A percentile compares a stretch with the other conserved stretches of the same genome.
Evolutionary conservation across 352 stramenopile species (phyloP).

Genomic region (Pythium brachiatum): DNA sequence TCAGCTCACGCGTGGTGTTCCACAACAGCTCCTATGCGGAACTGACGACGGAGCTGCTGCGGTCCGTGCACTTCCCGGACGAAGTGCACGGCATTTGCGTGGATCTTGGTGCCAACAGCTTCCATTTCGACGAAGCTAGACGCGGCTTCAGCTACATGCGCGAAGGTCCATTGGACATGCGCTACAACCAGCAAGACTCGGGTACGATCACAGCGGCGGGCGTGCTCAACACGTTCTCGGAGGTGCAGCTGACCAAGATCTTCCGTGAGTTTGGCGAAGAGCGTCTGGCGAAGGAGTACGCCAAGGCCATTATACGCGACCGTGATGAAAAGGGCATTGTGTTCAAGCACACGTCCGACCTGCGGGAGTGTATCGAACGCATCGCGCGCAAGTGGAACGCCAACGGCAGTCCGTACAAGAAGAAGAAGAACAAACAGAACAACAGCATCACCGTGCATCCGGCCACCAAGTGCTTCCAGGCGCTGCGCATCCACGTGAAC

Average conservation of each 20-base stretch:
- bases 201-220: constrained; percentile 44
- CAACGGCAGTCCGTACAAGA: constrained; percentile 12
- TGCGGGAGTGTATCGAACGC: constrained; percentile 73
- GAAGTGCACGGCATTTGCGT: constrained; percentile 70
- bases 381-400: constrained; percentile 69
- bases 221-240: constrained; percentile 66
- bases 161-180: constrained; percentile 80
- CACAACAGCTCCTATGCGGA: constrained; percentile 60
- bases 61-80: constrained; percentile 35
- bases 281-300: constrained; percentile 72
- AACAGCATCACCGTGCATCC: constrained; percentile 37
- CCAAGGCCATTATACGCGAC: constrained; percentile 73
- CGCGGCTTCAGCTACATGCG: constrained; percentile 73
- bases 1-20: constrained; percentile 53
- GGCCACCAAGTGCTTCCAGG: constrained; percentile 78
- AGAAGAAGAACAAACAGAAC: constrained; percentile 1
- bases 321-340: constrained; percentile 44
- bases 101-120: constrained; percentile 81
- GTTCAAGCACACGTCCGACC: constrained; percentile 61
- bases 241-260: constrained; percentile 74
- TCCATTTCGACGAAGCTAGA: constrained; percentile 68
- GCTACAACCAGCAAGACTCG: constrained; percentile 54
- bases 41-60: constrained; percentile 36
- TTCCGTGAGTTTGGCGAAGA: constrained; percentile 75
- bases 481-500: constrained; percentile 79